Evolutionary conservation across 2,329 filamentous ascomycete species (phyloP).

Genomic region (Penicillium olsonii): DNA sequence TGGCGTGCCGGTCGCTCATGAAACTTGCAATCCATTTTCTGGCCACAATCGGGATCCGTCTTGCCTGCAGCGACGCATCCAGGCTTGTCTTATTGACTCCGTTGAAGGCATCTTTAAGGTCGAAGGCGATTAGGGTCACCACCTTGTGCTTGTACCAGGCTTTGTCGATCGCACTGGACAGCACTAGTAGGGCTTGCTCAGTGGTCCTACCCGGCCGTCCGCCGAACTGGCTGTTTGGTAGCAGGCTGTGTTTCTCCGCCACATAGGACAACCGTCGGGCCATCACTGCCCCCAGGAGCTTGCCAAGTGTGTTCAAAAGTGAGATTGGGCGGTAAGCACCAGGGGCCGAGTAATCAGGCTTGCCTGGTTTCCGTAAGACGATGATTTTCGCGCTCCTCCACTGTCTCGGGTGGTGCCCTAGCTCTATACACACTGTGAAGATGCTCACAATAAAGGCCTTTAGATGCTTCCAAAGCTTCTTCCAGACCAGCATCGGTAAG

Average conservation of each 20-base stretch:
- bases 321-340: not conserved
- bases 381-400: not conserved
- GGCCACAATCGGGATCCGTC: not conserved
- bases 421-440: conserved; percentile 3
- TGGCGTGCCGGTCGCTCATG: conserved; percentile 1
- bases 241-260: conserved; percentile 20
- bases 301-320: not conserved
- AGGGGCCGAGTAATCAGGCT: not conserved
- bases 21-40: conserved; percentile 6
- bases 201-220: conserved; percentile 17
- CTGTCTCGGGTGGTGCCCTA: conserved; percentile 1
- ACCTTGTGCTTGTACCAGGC: not conserved
- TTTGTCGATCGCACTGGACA: conserved; percentile 17
- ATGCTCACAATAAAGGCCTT: not conserved
- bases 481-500: conserved; percentile 17
- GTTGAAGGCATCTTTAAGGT: conserved; percentile 2
- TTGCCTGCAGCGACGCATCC: not conserved
- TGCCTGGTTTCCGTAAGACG: not conserved
- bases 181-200: conserved; percentile 26
- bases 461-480: conserved; percentile 3
- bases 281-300: conserved; percentile 11
- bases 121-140: not conserved
- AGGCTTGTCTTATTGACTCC: not conserved
- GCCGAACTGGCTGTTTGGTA: conserved; percentile 26
- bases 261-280: conserved; percentile 20